Percentiles rank a stretch among this genome's conserved stretches.
These are phyloP conservation scores for Lophiostoma macrostomum DNA, from an alignment of 495 filamentous ascomycete genomes.

Conservation along the genomic window DNA sequence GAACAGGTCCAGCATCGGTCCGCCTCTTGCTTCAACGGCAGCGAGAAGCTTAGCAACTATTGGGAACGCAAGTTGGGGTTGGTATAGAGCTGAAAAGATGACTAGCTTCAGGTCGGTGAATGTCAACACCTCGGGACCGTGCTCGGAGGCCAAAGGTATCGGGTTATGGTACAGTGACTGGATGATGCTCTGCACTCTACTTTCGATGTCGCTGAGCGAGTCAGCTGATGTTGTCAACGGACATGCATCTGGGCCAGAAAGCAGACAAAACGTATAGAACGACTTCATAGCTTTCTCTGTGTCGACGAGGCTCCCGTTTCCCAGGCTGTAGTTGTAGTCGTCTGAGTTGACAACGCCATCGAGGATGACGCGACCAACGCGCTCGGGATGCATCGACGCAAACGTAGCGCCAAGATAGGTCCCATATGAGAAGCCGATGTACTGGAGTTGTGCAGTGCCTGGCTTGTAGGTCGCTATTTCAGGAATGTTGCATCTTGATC, in stretches of 20 bases:
- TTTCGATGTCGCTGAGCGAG: constrained; percentile 44
- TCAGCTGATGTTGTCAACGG: constrained; percentile 43
- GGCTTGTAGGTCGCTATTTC: constrained; percentile 12
- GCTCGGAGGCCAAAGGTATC: constrained; percentile 43
- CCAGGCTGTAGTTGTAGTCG: constrained; percentile 35
- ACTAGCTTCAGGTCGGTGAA: constrained; percentile 34
- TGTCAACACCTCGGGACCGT: constrained; percentile 37
- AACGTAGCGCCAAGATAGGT: constrained; percentile 44
- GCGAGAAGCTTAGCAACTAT: constrained; percentile 53
- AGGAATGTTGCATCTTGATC: not conserved
- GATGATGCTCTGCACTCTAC: constrained; percentile 45
- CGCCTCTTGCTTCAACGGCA: constrained; percentile 55
- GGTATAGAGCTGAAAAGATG: constrained; percentile 54
- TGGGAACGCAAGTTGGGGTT: constrained; percentile 58
- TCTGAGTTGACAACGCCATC: constrained; percentile 54
- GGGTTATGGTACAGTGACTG: constrained; percentile 48
- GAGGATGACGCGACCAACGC: constrained; percentile 49
- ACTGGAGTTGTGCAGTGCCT: constrained; percentile 33
- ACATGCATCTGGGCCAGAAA: constrained; percentile 49
- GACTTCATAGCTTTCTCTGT: constrained; percentile 49
- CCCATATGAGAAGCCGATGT: constrained; percentile 40
- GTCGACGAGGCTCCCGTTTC: constrained; percentile 39
- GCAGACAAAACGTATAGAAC: constrained; percentile 54
- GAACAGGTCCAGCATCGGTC: constrained; percentile 41
- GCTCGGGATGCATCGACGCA: constrained; percentile 53